These are phyloP conservation scores for Nyssa sinensis DNA, from an alignment of 148 eudicot species.

Conservation along the genomic window DNA sequence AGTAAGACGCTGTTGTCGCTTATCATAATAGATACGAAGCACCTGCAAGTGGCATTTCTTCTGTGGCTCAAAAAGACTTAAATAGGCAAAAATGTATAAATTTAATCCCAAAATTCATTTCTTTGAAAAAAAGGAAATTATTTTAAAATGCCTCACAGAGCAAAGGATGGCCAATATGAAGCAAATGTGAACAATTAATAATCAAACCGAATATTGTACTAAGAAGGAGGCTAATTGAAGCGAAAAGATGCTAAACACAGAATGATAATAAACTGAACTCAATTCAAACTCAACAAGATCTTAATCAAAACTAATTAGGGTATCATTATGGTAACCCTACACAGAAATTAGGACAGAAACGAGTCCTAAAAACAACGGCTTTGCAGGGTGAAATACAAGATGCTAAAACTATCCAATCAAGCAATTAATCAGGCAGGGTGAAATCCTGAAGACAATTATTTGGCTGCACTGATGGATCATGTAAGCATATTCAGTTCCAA, in stretches of 20 bases:
- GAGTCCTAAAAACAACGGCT: too few species aligned
- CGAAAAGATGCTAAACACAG: neutral
- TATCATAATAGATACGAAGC: constrained; percentile 85
- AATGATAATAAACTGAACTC: neutral
- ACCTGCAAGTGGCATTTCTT: constrained; percentile 54
- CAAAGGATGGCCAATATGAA: neutral
- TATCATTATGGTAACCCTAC: too few species aligned
- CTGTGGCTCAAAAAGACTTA: constrained; percentile 8
- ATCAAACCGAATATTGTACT: neutral
- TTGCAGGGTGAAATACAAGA: neutral
- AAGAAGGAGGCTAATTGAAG: neutral
- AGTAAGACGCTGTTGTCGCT: constrained; percentile 50
- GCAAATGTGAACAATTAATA: constrained; percentile 1
- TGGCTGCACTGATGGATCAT: constrained; percentile 3
- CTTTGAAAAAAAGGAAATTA: neutral
- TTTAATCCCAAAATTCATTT: neutral
- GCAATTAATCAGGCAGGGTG: constrained; percentile 1
- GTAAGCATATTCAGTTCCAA: neutral
- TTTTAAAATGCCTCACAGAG: neutral
- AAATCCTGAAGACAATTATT: neutral
- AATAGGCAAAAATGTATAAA: neutral
- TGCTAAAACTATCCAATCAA: neutral
- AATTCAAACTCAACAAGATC: constrained; percentile 1
- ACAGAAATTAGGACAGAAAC: too few species aligned
- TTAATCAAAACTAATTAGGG: neutral